phyloP scores from a whole-genome alignment of 169 alveolate species.

The Eimeria sp. region DNA sequence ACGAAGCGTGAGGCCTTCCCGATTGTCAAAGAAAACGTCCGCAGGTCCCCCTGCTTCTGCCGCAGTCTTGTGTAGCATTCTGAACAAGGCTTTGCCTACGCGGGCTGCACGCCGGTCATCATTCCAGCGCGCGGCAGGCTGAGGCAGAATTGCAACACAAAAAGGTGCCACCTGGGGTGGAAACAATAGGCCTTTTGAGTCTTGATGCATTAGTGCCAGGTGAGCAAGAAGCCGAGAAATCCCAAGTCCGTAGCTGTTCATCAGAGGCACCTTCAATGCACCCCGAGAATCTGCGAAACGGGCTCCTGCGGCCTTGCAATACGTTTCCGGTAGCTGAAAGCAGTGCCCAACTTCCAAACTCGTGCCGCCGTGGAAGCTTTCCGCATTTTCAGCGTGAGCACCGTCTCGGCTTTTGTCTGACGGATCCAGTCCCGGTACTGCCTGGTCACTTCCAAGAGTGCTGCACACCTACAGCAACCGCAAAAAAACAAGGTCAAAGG shows the following conservation, averaged over 20 bases:
- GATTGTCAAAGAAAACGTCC: constrained; percentile 46
- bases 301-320: constrained; percentile 41
- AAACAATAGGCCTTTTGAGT: constrained; percentile 19
- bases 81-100: constrained; percentile 23
- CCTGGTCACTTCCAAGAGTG: constrained; percentile 26
- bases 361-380: neutral
- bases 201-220: constrained; percentile 46
- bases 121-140: constrained; percentile 67
- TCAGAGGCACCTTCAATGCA: constrained; percentile 8
- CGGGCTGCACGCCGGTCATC: constrained; percentile 20
- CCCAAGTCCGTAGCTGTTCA: constrained; percentile 61
- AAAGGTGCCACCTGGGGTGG: constrained; percentile 72
- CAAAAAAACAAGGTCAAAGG: neutral
- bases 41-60: constrained; percentile 54
- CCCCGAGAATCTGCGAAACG: constrained; percentile 62
- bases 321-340: constrained; percentile 49
- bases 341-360: constrained; percentile 67
- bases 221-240: constrained; percentile 58
- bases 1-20: constrained; percentile 60
- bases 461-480: constrained; percentile 30
- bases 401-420: neutral
- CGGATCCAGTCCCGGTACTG: neutral
- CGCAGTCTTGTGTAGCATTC: constrained; percentile 21
- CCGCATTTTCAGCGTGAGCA: neutral
- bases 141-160: constrained; percentile 36